phyloP scores from a whole-genome alignment of 108 stramenopile genomes.

The Fistulifera pelliculosa region DNA sequence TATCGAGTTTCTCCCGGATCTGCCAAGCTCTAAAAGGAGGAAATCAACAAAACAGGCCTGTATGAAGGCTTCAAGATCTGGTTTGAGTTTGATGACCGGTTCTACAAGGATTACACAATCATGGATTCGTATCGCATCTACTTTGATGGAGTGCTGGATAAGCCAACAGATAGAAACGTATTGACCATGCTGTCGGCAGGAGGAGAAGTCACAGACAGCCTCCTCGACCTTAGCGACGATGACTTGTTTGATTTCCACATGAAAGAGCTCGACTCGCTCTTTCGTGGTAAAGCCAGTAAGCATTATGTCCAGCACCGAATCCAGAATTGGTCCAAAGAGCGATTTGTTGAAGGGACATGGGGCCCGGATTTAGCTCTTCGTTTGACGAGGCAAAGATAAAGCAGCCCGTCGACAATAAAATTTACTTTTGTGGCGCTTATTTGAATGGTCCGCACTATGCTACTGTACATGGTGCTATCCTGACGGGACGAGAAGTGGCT shows the following conservation, averaged over 20 bases:
- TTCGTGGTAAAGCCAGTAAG: constrained; percentile 10
- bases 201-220: neutral
- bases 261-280: constrained; percentile 15
- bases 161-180: constrained; percentile 4
- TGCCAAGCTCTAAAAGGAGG: constrained; percentile 1
- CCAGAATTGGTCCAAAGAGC: constrained; percentile 24
- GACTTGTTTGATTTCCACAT: constrained; percentile 5
- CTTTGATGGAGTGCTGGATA: constrained; percentile 3
- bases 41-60: neutral
- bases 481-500: too few relatives aligned
- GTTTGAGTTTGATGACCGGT: constrained; percentile 22
- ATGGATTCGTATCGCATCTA: constrained; percentile 5
- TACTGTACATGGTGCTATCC: too few relatives aligned
- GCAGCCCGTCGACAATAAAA: too few relatives aligned
- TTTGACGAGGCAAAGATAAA: too few relatives aligned
- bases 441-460: too few relatives aligned
- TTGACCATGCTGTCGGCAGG: constrained; percentile 7
- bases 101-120: constrained; percentile 10
- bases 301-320: constrained; percentile 8
- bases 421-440: too few relatives aligned
- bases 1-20: constrained; percentile 14
- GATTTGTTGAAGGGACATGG: neutral
- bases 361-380: too few relatives aligned
- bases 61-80: constrained; percentile 5
- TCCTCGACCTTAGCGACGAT: constrained; percentile 4